Evolutionary conservation across 345 rosid species (phyloP), one percentile per base, ranked within the genome.

Genomic region (Erodium maritimum): DNA sequence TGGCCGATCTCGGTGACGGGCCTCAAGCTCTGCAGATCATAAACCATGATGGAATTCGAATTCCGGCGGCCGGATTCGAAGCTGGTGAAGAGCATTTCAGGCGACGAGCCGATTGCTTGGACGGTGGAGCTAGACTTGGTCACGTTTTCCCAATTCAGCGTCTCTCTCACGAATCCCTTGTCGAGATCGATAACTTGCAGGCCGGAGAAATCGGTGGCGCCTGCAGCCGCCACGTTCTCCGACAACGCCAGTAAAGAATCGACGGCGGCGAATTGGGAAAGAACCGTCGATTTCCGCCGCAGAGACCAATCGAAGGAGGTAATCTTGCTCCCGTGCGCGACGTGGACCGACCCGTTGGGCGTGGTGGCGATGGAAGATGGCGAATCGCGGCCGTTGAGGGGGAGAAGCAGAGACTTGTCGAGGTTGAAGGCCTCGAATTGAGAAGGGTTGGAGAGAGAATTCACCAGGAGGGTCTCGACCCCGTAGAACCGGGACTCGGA

Each of bases 21-120:
- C 2, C 58, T 61, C 59, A 93, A 69, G 23, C 65, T 83, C 25
- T 75, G 69, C 54, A 83, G 52, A 69, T 90, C 96, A 67, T 90
- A 87, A 52, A 90, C 88, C 90, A 90, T 61, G 19, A 93, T 79
- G 1, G 94, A 70, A 69, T 82, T 93, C 57, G 97, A 87, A 68
- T 90, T 93, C 62, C 96, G 67, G 65, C 99, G 69, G 48, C 90
- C 78, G 1, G 99, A 93, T 63, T 93, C 99, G n/a, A 90, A 93
- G 71, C 99, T 87, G 17, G 84, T 73, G 55, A 93, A 90, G 22
- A 93, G n/a, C 25, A 54, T 69, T 21, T 81, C 87, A 55, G 66
- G 50, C 0, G 88, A 82, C 1, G 87, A 76, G 18, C 91, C 96
- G 20, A 93, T 80, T 0, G 90, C 97, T 59, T 90, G 99, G 45